Base-by-base conservation (phyloP, 768 basidiomycete species). In the Harrya chromipes region DNA sequence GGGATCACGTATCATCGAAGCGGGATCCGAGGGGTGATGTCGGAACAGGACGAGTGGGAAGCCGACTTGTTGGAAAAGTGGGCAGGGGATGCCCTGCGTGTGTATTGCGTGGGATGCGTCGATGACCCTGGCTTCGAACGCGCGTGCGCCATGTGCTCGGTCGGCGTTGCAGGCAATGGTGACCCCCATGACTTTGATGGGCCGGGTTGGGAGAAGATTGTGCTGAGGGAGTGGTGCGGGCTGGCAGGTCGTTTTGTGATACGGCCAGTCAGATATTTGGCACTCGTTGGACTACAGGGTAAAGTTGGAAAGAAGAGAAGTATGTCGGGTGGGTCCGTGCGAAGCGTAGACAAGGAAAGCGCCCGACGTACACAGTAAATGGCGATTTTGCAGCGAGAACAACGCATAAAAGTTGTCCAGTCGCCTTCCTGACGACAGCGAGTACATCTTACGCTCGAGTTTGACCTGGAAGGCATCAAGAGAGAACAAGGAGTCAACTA, bases 41-140 rank as follows among this genome's bases (percentile, higher is more conserved):
- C 65, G 67, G 41, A 58, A 64, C 21, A 67, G 52, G 12, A 66
- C 19, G 44, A 69, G 57, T 0, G 68, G 64, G 13, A 69, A 56
- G 12, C 66, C 66, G 16, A 66, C 57, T 53, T 61, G 50, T 13
- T 53, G 49, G 12, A 62, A 65, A 7, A 69, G n/a, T 0, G 66
- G 64, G 19, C 64, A 63, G 8, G 50, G 31, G 5, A 67, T 37
- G 12, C 63, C 64, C 5, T 41, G 50, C 5, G 50, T 44, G 34
- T 67, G 57, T 56, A 69, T 69, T 1, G 53, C 40, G 13, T 69
- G 68, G 7, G 58, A 53, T 1, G 62, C 43, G 2, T 53, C 46
- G 26, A 65, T 56, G 12, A 65, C 26, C 3, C 42, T 56, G 26
- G 54, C 41, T 41, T 65, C 58, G 47, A 65, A 60, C 19, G 40